Percentiles rank a stretch among this genome's conserved stretches.
phyloP scores from a whole-genome alignment of 305 asterid species.

The Fraxinus greggii region DNA sequence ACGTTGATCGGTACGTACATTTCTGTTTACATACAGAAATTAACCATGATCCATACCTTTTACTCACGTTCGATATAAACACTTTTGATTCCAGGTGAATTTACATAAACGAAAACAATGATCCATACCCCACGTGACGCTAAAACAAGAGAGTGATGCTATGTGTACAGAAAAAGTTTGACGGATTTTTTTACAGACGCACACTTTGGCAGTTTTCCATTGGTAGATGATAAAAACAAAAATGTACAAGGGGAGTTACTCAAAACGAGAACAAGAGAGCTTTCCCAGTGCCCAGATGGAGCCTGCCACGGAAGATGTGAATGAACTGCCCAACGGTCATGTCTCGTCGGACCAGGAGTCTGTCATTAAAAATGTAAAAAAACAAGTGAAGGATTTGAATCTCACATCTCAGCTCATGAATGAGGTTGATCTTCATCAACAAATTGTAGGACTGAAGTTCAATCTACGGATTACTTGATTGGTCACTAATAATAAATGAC shows the following conservation, averaged over 20 bases:
- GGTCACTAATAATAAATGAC: too few relatives aligned
- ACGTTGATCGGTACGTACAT: too few relatives aligned
- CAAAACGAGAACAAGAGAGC: constrained; percentile 37
- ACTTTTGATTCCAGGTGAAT: neutral
- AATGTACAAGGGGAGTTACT: too few relatives aligned
- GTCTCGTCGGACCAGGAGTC: constrained; percentile 92
- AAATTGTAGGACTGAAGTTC: neutral
- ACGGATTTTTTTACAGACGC: too few relatives aligned
- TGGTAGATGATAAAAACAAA: too few relatives aligned
- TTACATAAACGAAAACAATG: neutral
- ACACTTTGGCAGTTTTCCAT: too few relatives aligned
- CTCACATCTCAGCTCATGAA: neutral
- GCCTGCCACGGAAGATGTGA: constrained; percentile 76
- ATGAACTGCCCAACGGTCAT: constrained; percentile 88
- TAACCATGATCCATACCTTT: neutral
- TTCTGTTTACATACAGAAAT: neutral
- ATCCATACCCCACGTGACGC: constrained; percentile 4
- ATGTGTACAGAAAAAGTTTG: too few relatives aligned
- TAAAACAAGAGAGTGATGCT: neutral
- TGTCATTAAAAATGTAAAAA: constrained; percentile 23
- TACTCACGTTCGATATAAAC: neutral
- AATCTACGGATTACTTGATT: neutral
- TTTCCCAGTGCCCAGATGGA: constrained; percentile 78
- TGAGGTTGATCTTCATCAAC: neutral
- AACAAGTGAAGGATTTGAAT: neutral